Percentiles rank a stretch among this genome's conserved stretches.
Conservation (phyloP, 176 grass and related monocot species). For the Carex kokanica region DNA sequence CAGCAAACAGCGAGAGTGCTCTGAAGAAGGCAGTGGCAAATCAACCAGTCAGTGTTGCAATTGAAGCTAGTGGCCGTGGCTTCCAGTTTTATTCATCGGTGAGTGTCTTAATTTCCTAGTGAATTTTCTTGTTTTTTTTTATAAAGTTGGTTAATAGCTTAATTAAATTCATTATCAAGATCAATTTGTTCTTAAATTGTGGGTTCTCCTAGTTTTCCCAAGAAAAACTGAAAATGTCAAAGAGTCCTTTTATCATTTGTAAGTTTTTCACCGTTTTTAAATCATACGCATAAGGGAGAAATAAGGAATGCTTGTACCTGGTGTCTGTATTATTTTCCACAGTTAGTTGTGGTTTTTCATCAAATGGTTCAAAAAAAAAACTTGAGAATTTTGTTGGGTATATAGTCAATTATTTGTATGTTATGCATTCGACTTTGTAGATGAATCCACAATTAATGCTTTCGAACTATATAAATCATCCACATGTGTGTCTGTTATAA, state of each 20-base stretch:
- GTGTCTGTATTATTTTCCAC: neutral
- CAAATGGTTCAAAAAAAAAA: neutral
- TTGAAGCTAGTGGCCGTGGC: constrained; percentile 25
- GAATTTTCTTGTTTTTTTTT: neutral
- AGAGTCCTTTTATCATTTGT: neutral
- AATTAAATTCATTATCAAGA: neutral
- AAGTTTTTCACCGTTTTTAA: neutral
- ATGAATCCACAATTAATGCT: neutral
- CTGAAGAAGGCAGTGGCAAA: constrained; percentile 34
- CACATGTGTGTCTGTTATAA: neutral
- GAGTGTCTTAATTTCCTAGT: neutral
- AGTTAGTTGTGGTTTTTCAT: neutral
- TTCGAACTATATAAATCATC: neutral
- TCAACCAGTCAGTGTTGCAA: constrained; percentile 53
- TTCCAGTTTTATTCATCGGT: constrained; percentile 56
- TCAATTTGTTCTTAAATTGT: neutral
- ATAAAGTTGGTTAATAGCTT: neutral
- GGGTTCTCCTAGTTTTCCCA: neutral
- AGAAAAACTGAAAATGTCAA: neutral
- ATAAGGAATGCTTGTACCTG: neutral
- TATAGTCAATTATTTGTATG: neutral
- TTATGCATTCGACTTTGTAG: neutral
- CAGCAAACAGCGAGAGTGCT: constrained; percentile 32
- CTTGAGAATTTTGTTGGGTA: neutral
- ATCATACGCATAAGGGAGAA: neutral